Evolutionary conservation across 2,329 filamentous ascomycete genomes (phyloP).

Genomic region (Camptophora hylomeconis): DNA sequence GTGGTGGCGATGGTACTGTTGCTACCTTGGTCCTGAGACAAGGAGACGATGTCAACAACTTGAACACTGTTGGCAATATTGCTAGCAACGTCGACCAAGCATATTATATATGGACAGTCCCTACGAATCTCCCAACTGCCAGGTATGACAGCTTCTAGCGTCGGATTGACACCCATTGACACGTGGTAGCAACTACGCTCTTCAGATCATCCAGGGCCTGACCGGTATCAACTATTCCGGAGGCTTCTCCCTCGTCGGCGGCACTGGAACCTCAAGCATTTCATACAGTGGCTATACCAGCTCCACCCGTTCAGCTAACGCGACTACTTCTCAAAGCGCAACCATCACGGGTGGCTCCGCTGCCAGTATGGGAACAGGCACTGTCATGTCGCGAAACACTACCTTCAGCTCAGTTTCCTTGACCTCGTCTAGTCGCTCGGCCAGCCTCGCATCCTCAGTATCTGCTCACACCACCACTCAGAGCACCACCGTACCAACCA

Average conservation of each 20-base stretch:
- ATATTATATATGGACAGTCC: conserved; percentile 13
- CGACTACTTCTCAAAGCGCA: conserved; percentile 8
- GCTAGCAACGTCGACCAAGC: conserved; percentile 17
- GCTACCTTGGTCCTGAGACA: conserved; percentile 45
- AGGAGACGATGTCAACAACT: conserved; percentile 33
- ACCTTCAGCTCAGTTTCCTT: conserved; percentile 16
- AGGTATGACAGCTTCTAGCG: conserved; percentile 22
- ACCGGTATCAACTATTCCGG: conserved; percentile 42
- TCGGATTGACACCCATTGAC: conserved; percentile 21
- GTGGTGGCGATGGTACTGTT: conserved; percentile 24
- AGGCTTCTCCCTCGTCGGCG: conserved; percentile 33
- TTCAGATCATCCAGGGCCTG: conserved; percentile 42
- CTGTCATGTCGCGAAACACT: conserved; percentile 43
- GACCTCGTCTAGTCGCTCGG: conserved; percentile 12
- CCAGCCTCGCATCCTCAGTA: conserved; percentile 10
- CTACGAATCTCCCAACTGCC: conserved; percentile 15
- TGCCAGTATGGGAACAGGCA: conserved; percentile 39
- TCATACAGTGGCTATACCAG: conserved; percentile 12
- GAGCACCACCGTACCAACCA: conserved; percentile 8
- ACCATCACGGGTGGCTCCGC: conserved; percentile 9
- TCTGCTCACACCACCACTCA: conserved; percentile 12
- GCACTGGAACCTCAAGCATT: conserved; percentile 13
- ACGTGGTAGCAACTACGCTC: conserved; percentile 41
- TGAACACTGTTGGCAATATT: conserved; percentile 37
- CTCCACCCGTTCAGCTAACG: conserved; percentile 8